Conservation (phyloP, 495 filamentous ascomycete genomes). For the Aspergillus sclerotiicarbonarius region DNA sequence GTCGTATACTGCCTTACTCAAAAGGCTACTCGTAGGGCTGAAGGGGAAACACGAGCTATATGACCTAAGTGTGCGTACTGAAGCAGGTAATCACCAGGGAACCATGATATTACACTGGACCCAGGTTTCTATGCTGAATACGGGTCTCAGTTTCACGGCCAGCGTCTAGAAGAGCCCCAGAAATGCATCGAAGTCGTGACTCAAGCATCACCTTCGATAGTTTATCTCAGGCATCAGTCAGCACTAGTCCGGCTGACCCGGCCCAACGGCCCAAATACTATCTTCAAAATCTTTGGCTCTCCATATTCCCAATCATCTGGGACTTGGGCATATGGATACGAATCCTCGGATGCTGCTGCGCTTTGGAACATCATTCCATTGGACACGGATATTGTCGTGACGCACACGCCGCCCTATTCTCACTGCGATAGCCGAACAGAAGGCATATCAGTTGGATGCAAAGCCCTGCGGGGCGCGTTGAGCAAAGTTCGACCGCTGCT, state of each 20-base stretch:
- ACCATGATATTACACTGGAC: slow-evolving; percentile 79
- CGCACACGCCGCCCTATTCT: slow-evolving; percentile 48
- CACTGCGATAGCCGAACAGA: slow-evolving; percentile 41
- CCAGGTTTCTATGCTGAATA: slow-evolving; percentile 56
- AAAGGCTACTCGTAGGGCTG: background rate
- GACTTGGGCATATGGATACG: slow-evolving; percentile 73
- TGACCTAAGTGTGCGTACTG: background rate
- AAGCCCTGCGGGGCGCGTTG: slow-evolving; percentile 34
- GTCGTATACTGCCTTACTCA: background rate
- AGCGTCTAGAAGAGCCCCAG: slow-evolving; percentile 53
- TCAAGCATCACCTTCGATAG: slow-evolving; percentile 52
- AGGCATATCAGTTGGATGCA: slow-evolving; percentile 38
- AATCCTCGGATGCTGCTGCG: slow-evolving; percentile 39
- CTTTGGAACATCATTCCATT: slow-evolving; percentile 51
- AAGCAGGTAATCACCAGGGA: slow-evolving; percentile 47
- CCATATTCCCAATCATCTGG: slow-evolving; percentile 65
- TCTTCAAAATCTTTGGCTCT: slow-evolving; percentile 74
- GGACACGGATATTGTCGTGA: slow-evolving; percentile 47
- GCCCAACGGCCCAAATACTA: slow-evolving; percentile 59
- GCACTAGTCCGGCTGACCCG: slow-evolving; percentile 55
- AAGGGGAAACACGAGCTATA: background rate
- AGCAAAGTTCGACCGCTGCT: slow-evolving; percentile 42
- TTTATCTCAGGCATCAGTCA: slow-evolving; percentile 64
- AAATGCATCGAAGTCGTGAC: slow-evolving; percentile 56
- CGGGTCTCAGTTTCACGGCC: slow-evolving; percentile 57